Evolutionary conservation across 2,329 filamentous ascomycete species (phyloP), one percentile per base, ranked within the genome.

Genomic region (Trichoderma aggressivum): DNA sequence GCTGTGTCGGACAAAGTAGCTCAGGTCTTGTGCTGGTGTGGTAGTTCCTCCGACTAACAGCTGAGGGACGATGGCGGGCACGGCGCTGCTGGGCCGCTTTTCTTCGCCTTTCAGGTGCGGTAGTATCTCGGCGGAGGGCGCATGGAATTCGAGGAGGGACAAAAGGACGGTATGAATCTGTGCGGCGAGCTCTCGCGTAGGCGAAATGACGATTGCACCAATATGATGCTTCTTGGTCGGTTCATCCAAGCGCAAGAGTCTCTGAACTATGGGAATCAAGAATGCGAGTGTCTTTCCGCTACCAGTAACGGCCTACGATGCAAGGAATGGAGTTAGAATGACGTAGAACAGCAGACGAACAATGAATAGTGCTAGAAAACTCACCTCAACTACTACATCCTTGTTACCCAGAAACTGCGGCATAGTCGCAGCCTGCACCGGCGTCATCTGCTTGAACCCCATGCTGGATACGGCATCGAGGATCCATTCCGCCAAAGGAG

Each of bases 401-500:
- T 97, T 97, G 80, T 97, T 92, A 65, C 90, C 91, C 82, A 94
- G 90, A 79, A 97, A 96, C 65, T 97, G 88, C 14, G 94, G 94
- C 75, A 98, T 92, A 5, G 93, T 92, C 72, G 94, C 95, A 58
- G 94, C 93, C 82, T 98, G 95, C n/a, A 98, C 94, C 1, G 95
- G 95, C 4, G 94, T 98, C 87, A 96, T 94, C 79, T 92, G 91
- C 74, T 86, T 84, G 81, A 97, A 97, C 72, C 94, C 93, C 91
- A 96, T 95, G 74, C 90, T 89, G 63, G 90, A 86, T 62, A 97
- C 90, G 72, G 94, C 94, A 75, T 97, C 93, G 68, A 96, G 84
- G 70, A 96, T 89, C 94, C 94, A 98, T 88, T 80, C 78, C 36
- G 81, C 77, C n/a, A 84, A 77, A 5, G 79, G 77, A 16, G 82